Evolutionary conservation across 2,329 filamentous ascomycete species (phyloP).

Genomic region (Penicillium hordei): DNA sequence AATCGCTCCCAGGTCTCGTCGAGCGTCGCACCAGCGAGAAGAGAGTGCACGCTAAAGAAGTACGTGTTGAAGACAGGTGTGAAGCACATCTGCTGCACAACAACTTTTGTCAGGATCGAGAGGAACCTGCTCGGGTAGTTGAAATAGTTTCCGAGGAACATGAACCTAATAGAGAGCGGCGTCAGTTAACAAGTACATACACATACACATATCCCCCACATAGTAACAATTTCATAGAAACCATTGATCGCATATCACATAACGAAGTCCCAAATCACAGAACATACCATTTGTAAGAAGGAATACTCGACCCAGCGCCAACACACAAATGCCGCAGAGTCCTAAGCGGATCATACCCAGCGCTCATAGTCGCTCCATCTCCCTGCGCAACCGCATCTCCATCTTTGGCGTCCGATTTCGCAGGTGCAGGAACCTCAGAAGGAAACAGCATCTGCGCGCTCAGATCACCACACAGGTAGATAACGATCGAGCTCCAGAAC

Average conservation of each 20-base stretch:
- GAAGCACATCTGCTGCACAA: conserved; percentile 76
- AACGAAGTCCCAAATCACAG: not conserved
- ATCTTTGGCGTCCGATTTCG: conserved; percentile 23
- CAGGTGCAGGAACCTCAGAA: conserved; percentile 29
- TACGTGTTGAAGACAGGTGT: conserved; percentile 80
- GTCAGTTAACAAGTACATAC: not conserved
- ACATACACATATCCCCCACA: not conserved
- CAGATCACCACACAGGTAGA: conserved; percentile 76
- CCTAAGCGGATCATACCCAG: conserved; percentile 63
- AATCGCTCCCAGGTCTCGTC: conserved; percentile 69
- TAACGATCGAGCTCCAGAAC: conserved; percentile 69
- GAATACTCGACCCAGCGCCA: conserved; percentile 70
- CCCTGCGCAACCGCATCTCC: conserved; percentile 40
- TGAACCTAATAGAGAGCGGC: conserved; percentile 56
- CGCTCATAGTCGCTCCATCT: conserved; percentile 21
- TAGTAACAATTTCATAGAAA: not conserved
- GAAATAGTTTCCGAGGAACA: conserved; percentile 77
- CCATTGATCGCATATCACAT: not conserved
- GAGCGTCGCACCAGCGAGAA: conserved; percentile 67
- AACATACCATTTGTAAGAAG: conserved; percentile 75
- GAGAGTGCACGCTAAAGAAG: conserved; percentile 78
- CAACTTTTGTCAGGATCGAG: conserved; percentile 73
- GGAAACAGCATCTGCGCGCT: conserved; percentile 69
- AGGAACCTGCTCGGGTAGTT: conserved; percentile 74
- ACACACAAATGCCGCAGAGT: conserved; percentile 73